phyloP scores from a whole-genome alignment of 768 basidiomycete species.

The Filobasidium floriforme region DNA sequence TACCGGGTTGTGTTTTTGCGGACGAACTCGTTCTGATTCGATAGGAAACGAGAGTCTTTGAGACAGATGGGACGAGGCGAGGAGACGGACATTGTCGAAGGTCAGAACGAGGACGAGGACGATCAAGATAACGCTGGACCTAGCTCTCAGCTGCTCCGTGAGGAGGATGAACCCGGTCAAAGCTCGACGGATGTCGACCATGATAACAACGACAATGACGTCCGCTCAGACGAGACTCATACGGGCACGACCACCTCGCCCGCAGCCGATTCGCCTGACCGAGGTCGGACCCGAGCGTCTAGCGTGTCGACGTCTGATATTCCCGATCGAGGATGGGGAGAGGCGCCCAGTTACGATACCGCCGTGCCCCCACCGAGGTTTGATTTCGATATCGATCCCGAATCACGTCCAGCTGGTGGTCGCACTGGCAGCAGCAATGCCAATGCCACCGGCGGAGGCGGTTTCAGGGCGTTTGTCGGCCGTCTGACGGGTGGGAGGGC shows the following conservation, averaged over 20 bases:
- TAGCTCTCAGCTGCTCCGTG: background rate
- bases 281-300: background rate
- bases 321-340: slow-evolving; percentile 18
- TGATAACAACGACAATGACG: too few species aligned
- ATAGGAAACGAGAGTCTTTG: slow-evolving; percentile 23
- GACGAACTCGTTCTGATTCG: background rate
- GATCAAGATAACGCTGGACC: background rate
- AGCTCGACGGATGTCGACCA: too few species aligned
- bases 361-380: slow-evolving; percentile 4
- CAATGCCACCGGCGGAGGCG: background rate
- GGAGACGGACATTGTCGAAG: slow-evolving; percentile 11
- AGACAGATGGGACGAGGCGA: slow-evolving; percentile 5
- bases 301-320: slow-evolving; percentile 10
- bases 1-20: background rate
- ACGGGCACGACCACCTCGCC: background rate
- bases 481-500: slow-evolving; percentile 15
- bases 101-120: slow-evolving; percentile 7
- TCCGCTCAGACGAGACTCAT: too few species aligned
- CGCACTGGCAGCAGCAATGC: background rate
- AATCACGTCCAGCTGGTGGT: background rate
- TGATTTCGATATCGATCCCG: background rate
- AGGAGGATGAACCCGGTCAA: background rate
- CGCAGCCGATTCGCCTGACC: background rate
- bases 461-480: slow-evolving; percentile 17
- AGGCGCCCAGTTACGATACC: slow-evolving; percentile 18